phyloP scores from a whole-genome alignment of 805 yeast species.

The Ogataea nonfermentans region DNA sequence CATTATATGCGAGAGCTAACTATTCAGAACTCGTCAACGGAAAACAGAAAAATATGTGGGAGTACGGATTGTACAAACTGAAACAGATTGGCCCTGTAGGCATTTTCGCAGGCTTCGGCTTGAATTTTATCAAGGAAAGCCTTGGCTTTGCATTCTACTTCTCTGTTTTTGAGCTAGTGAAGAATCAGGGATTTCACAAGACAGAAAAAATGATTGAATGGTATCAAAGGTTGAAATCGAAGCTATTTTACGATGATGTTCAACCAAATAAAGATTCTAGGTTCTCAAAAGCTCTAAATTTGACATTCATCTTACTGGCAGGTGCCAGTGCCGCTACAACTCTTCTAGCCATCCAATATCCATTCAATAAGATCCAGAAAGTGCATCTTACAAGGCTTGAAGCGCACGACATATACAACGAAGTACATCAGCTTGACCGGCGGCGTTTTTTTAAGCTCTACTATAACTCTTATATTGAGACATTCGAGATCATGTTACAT shows the following conservation, averaged over 20 bases:
- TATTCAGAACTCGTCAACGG: constrained; percentile 72
- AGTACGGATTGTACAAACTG: constrained; percentile 66
- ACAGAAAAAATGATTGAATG: constrained; percentile 45
- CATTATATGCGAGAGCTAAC: constrained; percentile 77
- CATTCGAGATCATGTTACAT: constrained; percentile 57
- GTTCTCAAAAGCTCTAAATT: constrained; percentile 49
- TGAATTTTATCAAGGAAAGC: constrained; percentile 73
- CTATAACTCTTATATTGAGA: constrained; percentile 73
- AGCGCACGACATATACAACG: constrained; percentile 65
- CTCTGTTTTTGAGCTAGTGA: constrained; percentile 73
- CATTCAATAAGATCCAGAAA: constrained; percentile 75
- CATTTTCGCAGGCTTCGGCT: constrained; percentile 85
- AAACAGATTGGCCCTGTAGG: constrained; percentile 75
- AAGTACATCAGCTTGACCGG: constrained; percentile 28
- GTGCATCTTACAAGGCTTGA: constrained; percentile 78
- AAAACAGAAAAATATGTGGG: constrained; percentile 70
- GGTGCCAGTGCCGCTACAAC: constrained; percentile 86
- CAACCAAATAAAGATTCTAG: constrained; percentile 22
- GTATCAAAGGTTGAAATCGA: constrained; percentile 37
- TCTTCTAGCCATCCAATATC: constrained; percentile 77
- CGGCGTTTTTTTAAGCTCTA: constrained; percentile 48
- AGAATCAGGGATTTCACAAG: constrained; percentile 59
- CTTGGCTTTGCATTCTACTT: constrained; percentile 85
- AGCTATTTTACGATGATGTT: constrained; percentile 20
- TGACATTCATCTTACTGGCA: constrained; percentile 71